phyloP scores from a whole-genome alignment of 2,329 filamentous ascomycete species.

The Fusarium aywerte region DNA sequence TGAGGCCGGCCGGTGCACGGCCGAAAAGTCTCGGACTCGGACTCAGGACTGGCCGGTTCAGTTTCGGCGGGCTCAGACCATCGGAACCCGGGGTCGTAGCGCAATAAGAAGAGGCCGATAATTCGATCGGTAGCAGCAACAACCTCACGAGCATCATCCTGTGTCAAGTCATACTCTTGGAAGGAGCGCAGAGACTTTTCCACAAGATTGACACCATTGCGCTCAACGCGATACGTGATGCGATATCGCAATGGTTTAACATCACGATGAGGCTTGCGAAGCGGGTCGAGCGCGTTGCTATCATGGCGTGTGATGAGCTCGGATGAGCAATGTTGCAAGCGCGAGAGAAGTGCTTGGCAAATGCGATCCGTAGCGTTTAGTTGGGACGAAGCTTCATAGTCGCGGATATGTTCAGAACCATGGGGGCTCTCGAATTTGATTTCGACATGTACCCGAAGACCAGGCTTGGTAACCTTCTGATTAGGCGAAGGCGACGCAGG shows the following conservation, averaged over 20 bases:
- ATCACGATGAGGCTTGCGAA: constrained; percentile 48
- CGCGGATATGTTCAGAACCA: constrained; percentile 56
- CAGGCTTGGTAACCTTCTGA: constrained; percentile 28
- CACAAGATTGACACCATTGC: constrained; percentile 55
- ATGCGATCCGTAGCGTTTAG: constrained; percentile 59
- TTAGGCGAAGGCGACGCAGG: constrained; percentile 22
- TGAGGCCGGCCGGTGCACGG: constrained; percentile 57
- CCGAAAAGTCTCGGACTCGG: constrained; percentile 54
- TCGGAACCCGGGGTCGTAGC: constrained; percentile 61
- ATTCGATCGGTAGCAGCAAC: constrained; percentile 62
- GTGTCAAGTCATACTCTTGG: constrained; percentile 59
- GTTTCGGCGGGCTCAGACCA: constrained; percentile 58
- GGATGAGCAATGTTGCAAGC: constrained; percentile 62
- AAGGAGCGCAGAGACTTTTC: constrained; percentile 62
- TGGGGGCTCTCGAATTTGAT: constrained; percentile 60
- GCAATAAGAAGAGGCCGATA: constrained; percentile 61
- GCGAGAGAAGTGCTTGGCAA: constrained; percentile 60
- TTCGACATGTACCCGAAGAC: constrained; percentile 57
- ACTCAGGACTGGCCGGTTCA: constrained; percentile 51
- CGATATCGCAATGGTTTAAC: constrained; percentile 61
- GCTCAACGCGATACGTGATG: constrained; percentile 59
- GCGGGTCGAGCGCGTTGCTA: constrained; percentile 57
- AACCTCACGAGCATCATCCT: constrained; percentile 58
- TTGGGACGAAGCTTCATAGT: constrained; percentile 59
- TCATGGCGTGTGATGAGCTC: constrained; percentile 66